A percentile compares a stretch with the other conserved stretches of the same genome.
phyloP scores from a whole-genome alignment of 2,329 filamentous ascomycete species.

The Mycogone perniciosa region DNA sequence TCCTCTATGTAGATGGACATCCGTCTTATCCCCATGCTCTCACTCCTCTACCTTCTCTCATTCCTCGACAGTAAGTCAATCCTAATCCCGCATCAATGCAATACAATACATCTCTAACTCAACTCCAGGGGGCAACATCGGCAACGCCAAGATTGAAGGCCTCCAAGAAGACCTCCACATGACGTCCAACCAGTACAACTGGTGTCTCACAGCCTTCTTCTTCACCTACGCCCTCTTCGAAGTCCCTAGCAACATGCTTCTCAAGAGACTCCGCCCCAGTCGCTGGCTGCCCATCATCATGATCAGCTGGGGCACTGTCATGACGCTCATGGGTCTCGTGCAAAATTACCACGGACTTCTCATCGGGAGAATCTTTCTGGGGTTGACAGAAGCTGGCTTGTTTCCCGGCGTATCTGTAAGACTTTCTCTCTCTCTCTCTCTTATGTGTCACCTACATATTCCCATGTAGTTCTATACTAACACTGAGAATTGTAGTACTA shows the following conservation, averaged over 20 bases:
- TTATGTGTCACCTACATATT: background rate
- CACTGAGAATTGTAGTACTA: slow-evolving; percentile 34
- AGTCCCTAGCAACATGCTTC: slow-evolving; percentile 67
- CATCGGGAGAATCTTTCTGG: slow-evolving; percentile 50
- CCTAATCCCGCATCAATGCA: background rate
- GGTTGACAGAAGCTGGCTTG: slow-evolving; percentile 60
- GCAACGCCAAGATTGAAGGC: slow-evolving; percentile 60
- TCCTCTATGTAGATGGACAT: slow-evolving; percentile 39
- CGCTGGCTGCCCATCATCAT: slow-evolving; percentile 74
- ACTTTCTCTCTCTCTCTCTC: background rate
- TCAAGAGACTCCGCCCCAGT: slow-evolving; percentile 67
- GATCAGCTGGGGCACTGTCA: slow-evolving; percentile 48
- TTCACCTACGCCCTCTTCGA: slow-evolving; percentile 71
- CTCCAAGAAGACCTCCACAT: slow-evolving; percentile 49
- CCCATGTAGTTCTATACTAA: too few relatives aligned
- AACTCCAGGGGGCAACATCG: slow-evolving; percentile 49
- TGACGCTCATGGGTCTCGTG: slow-evolving; percentile 50
- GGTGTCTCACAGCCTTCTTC: slow-evolving; percentile 67
- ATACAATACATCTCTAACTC: background rate
- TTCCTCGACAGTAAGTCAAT: slow-evolving; percentile 53
- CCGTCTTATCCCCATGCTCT: slow-evolving; percentile 55
- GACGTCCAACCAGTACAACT: slow-evolving; percentile 63
- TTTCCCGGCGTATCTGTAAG: slow-evolving; percentile 55
- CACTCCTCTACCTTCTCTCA: slow-evolving; percentile 60
- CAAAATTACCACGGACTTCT: slow-evolving; percentile 42